Conservation (phyloP, 495 filamentous ascomycete species). For the Aspergillus sparsus region DNA sequence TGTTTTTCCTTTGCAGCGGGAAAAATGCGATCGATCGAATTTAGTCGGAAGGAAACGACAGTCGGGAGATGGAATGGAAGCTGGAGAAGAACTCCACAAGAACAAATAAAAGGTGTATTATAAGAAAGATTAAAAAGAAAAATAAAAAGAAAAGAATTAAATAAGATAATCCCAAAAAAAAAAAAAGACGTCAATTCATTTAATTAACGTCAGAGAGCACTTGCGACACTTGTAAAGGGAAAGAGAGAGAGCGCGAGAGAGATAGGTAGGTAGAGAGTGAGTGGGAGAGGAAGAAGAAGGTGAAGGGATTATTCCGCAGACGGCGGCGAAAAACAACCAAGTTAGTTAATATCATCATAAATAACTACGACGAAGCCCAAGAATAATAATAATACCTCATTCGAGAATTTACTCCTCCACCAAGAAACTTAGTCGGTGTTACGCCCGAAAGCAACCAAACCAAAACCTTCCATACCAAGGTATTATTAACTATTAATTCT, state of each 20-base stretch:
- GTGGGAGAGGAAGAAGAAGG: too few species aligned
- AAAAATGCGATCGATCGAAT: not conserved
- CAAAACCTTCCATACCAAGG: not conserved
- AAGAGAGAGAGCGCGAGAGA: not conserved
- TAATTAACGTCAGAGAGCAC: not conserved
- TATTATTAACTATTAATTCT: not conserved
- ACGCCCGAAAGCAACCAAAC: not conserved
- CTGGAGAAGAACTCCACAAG: not conserved
- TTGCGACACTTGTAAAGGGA: not conserved
- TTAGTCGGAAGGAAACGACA: not conserved
- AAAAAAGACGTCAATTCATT: not conserved
- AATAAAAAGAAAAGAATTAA: too few species aligned
- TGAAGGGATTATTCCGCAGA: not conserved
- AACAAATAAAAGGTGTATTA: not conserved
- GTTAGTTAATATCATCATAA: not conserved
- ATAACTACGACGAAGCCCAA: not conserved
- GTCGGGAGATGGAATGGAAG: not conserved
- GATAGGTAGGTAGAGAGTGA: not conserved
- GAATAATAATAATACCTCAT: not conserved
- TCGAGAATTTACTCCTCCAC: not conserved
- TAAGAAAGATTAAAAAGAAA: too few species aligned
- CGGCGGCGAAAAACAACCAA: not conserved
- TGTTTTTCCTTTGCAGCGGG: not conserved
- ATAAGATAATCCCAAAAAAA: constrained; percentile 2
- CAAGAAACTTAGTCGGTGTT: not conserved